Percentiles rank a stretch among this genome's conserved stretches.
Conservation (phyloP, 2,329 filamentous ascomycete genomes). For the Aspergillus fumigatiaffinis region DNA sequence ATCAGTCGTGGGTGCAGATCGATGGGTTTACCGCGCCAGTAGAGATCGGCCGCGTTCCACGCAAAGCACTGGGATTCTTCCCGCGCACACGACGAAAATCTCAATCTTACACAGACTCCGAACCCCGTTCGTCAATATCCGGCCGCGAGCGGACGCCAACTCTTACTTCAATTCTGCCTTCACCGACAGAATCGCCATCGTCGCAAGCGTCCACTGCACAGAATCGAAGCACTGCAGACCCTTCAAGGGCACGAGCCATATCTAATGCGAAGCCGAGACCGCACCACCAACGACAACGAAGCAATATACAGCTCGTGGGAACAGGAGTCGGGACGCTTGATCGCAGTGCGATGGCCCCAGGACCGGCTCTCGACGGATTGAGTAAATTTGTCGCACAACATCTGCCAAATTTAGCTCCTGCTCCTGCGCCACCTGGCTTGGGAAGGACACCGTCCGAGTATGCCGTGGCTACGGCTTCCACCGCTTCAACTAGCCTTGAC, state of each 20-base stretch:
- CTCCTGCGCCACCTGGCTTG: slow-evolving; percentile 55
- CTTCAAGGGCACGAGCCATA: slow-evolving; percentile 23
- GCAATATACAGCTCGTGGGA: slow-evolving; percentile 64
- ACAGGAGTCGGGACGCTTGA: slow-evolving; percentile 85
- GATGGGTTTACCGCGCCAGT: slow-evolving; percentile 68
- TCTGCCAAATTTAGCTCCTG: slow-evolving; percentile 70
- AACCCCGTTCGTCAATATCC: slow-evolving; percentile 36
- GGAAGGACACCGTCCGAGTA: slow-evolving; percentile 34
- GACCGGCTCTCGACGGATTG: slow-evolving; percentile 77
- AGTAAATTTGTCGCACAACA: slow-evolving; percentile 83
- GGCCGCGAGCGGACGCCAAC: slow-evolving; percentile 29
- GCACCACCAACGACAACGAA: slow-evolving; percentile 40
- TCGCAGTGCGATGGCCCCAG: slow-evolving; percentile 48
- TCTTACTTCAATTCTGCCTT: slow-evolving; percentile 22
- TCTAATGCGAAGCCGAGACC: slow-evolving; percentile 28
- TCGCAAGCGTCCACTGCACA: slow-evolving; percentile 22
- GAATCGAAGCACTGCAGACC: slow-evolving; percentile 26
- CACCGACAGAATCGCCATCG: slow-evolving; percentile 24
- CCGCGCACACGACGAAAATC: slow-evolving; percentile 88
- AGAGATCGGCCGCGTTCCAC: slow-evolving; percentile 80
- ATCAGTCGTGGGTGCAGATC: slow-evolving; percentile 84
- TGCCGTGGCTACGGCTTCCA: slow-evolving; percentile 28
- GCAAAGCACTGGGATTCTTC: slow-evolving; percentile 82
- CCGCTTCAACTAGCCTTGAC: slow-evolving; percentile 56
- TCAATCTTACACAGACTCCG: slow-evolving; percentile 57